Conservation (phyloP, 768 basidiomycete species). For the Suillus occidentalis region DNA sequence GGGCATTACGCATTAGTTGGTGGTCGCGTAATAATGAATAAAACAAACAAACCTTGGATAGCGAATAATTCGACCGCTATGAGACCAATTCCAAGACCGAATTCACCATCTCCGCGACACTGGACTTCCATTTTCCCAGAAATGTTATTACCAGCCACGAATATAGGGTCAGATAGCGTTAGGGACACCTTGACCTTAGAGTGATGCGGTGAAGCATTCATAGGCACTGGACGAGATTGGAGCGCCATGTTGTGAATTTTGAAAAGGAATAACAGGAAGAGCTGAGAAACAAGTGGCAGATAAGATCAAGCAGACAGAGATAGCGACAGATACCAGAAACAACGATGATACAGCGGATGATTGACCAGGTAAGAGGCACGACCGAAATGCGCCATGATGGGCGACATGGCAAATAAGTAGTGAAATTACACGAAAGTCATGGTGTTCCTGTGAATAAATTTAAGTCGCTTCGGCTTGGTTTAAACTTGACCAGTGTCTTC, state of each 20-base stretch:
- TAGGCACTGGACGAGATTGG: slow-evolving; percentile 53
- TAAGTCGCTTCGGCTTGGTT: not conserved
- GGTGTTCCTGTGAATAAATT: slow-evolving; percentile 11
- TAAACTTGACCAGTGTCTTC: slow-evolving; percentile 1
- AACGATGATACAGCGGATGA: slow-evolving; percentile 7
- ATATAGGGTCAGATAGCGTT: slow-evolving; percentile 55
- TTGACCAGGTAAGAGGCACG: slow-evolving; percentile 11
- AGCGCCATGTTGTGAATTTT: slow-evolving; percentile 23
- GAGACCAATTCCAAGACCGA: slow-evolving; percentile 66
- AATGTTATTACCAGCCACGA: slow-evolving; percentile 65
- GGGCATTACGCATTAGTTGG: slow-evolving; percentile 11
- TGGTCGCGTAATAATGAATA: slow-evolving; percentile 3
- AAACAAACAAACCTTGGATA: slow-evolving; percentile 53
- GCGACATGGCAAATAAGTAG: slow-evolving; percentile 3
- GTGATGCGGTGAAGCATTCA: slow-evolving; percentile 82
- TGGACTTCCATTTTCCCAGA: slow-evolving; percentile 81
- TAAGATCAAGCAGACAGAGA: slow-evolving; percentile 11
- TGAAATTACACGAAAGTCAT: slow-evolving; percentile 21
- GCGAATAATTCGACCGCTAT: slow-evolving; percentile 81
- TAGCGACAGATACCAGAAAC: slow-evolving; percentile 12
- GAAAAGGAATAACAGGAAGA: not conserved
- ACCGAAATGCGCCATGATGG: slow-evolving; percentile 16
- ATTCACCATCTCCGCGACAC: slow-evolving; percentile 63
- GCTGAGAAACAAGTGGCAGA: not conserved
- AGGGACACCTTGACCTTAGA: slow-evolving; percentile 74